These are phyloP conservation scores for Viridothelium virens DNA, from an alignment of 495 filamentous ascomycete species.

Conservation along the genomic window DNA sequence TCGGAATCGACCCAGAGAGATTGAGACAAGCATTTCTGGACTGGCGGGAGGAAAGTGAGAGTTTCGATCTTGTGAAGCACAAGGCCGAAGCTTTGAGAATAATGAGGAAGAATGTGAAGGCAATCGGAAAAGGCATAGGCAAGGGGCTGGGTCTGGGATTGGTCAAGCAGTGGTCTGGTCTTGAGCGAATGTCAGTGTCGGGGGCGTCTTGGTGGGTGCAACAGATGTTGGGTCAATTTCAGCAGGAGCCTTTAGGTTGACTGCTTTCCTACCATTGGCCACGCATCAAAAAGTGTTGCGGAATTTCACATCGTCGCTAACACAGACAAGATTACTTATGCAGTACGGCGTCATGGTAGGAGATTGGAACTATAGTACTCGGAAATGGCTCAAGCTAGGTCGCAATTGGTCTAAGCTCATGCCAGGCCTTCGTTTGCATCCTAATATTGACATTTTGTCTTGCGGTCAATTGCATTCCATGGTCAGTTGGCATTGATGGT, in stretches of 20 bases:
- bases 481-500: too few species aligned
- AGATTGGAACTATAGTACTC: too few species aligned
- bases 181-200: slow-evolving; percentile 1
- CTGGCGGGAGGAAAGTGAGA: slow-evolving; percentile 3
- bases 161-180: not conserved
- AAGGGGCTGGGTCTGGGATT: not conserved
- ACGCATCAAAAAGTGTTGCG: not conserved
- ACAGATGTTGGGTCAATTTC: not conserved
- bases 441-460: too few species aligned
- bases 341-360: too few species aligned
- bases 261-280: not conserved
- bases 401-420: too few species aligned
- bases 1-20: slow-evolving; percentile 10
- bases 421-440: too few species aligned
- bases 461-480: too few species aligned
- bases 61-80: slow-evolving; percentile 11
- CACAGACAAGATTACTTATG: too few species aligned
- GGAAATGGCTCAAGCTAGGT: too few species aligned
- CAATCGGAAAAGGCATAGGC: not conserved
- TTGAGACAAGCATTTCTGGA: slow-evolving; percentile 5
- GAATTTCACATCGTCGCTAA: too few species aligned
- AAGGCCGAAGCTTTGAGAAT: slow-evolving; percentile 7
- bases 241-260: not conserved
- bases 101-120: not conserved
- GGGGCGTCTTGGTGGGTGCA: slow-evolving; percentile 1